These are phyloP conservation scores for Metschnikowia shivogae DNA, from an alignment of 805 yeast genomes.

Conservation along the genomic window DNA sequence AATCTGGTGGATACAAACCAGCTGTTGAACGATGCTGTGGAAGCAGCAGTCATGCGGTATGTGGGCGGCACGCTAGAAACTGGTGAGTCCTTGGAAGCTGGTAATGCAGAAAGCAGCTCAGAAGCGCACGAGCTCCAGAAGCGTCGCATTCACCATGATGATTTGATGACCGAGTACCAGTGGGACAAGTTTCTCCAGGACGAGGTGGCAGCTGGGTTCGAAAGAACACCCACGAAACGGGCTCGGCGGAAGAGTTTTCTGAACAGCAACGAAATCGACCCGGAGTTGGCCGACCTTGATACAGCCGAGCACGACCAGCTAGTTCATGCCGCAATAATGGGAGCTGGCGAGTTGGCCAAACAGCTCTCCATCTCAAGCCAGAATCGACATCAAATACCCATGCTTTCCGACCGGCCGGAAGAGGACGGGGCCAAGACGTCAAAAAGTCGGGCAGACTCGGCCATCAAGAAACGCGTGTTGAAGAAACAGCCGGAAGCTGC, in stretches of 20 bases:
- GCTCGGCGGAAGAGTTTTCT: conserved; percentile 8
- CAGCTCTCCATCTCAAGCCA: conserved; percentile 24
- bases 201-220: conserved; percentile 20
- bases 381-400: background rate
- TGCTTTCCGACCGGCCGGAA: conserved; percentile 4
- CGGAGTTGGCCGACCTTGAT: conserved; percentile 35
- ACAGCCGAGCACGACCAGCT: conserved; percentile 55
- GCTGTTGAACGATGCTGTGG: conserved; percentile 53
- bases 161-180: conserved; percentile 49
- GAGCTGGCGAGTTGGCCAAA: conserved; percentile 59
- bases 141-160: conserved; percentile 27
- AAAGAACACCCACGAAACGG: conserved; percentile 12
- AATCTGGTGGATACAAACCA: conserved; percentile 16
- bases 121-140: conserved; percentile 7
- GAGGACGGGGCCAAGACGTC: conserved; percentile 10
- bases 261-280: conserved; percentile 28
- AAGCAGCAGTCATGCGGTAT: conserved; percentile 71
- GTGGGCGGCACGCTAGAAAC: conserved; percentile 60
- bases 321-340: conserved; percentile 67
- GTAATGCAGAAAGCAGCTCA: background rate
- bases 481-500: conserved; percentile 6
- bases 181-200: conserved; percentile 39
- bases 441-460: background rate
- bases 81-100: conserved; percentile 9
- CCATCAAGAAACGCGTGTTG: conserved; percentile 8